These are phyloP conservation scores for Typha latifolia DNA, from an alignment of 176 grass and related monocot species.

Conservation along the genomic window DNA sequence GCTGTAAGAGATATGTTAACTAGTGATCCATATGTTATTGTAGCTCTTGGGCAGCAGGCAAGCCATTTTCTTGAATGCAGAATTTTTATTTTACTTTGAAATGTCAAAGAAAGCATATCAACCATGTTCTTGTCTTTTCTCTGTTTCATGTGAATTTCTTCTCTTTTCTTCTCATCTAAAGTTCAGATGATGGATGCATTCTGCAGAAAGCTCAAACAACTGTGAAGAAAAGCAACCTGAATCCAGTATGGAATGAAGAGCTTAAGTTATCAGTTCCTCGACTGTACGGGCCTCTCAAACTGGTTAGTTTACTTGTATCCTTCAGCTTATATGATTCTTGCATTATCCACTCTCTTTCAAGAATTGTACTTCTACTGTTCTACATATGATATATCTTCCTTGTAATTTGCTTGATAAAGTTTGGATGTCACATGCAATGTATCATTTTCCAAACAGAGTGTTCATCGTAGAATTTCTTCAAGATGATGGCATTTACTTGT, in stretches of 20 bases:
- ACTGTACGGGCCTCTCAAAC: conserved; percentile 84
- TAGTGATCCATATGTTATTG: conserved; percentile 94
- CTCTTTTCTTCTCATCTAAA: conserved; percentile 1
- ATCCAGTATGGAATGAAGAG: conserved; percentile 96
- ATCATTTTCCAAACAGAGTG: too few relatives aligned
- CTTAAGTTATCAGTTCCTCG: conserved; percentile 75
- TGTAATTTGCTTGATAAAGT: too few relatives aligned
- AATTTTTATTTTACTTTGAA: neutral
- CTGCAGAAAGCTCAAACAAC: conserved; percentile 79
- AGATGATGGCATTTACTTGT: too few relatives aligned
- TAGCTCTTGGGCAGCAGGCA: conserved; percentile 70
- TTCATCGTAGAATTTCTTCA: too few relatives aligned
- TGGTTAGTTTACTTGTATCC: conserved; percentile 48
- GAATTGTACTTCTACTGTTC: neutral
- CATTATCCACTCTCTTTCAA: neutral
- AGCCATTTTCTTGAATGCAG: neutral
- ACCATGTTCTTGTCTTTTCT: too few relatives aligned
- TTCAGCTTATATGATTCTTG: neutral
- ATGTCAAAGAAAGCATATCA: neutral
- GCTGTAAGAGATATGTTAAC: conserved; percentile 87
- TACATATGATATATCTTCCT: neutral
- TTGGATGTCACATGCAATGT: too few relatives aligned
- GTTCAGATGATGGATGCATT: conserved; percentile 14
- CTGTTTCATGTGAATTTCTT: conserved; percentile 5
- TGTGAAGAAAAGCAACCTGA: conserved; percentile 75